A percentile compares a stretch with the other conserved stretches of the same genome.
phyloP scores from a whole-genome alignment of 2,329 filamentous ascomycete species.

The Diaporthe vaccinii region DNA sequence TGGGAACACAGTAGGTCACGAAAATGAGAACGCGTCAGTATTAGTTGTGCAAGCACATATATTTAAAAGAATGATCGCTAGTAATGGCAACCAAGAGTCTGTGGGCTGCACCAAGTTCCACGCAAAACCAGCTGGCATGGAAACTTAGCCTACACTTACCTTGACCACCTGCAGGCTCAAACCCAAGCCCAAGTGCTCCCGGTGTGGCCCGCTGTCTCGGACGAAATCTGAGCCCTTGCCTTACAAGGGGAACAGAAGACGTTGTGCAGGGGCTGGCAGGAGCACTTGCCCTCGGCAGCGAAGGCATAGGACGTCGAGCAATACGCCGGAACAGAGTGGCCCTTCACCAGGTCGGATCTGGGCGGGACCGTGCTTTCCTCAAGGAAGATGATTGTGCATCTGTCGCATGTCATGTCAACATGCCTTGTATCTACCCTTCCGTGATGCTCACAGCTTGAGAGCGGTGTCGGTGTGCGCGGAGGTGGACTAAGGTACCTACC shows the following conservation, averaged over 20 bases:
- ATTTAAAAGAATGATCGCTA: neutral
- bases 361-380: conserved; percentile 28
- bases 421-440: neutral
- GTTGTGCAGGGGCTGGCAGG: neutral
- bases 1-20: no score
- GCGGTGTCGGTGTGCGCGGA: neutral
- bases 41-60: neutral
- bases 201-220: neutral
- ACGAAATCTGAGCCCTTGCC: conserved; percentile 30
- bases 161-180: neutral
- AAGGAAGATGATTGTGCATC: neutral
- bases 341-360: conserved; percentile 4
- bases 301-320: neutral
- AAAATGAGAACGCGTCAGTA: neutral
- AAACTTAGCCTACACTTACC: neutral
- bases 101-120: neutral
- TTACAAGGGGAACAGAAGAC: conserved; percentile 27
- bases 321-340: conserved; percentile 2
- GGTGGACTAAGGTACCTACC: neutral
- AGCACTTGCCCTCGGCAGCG: conserved; percentile 26
- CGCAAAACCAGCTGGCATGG: neutral
- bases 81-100: neutral
- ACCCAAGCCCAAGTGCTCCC: conserved; percentile 13
- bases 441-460: conserved; percentile 11
- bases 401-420: conserved; percentile 14